Evolutionary conservation across 2,329 filamentous ascomycete genomes (phyloP), one percentile per base, ranked within the genome.

Genomic region (Aspergillus japonicus): DNA sequence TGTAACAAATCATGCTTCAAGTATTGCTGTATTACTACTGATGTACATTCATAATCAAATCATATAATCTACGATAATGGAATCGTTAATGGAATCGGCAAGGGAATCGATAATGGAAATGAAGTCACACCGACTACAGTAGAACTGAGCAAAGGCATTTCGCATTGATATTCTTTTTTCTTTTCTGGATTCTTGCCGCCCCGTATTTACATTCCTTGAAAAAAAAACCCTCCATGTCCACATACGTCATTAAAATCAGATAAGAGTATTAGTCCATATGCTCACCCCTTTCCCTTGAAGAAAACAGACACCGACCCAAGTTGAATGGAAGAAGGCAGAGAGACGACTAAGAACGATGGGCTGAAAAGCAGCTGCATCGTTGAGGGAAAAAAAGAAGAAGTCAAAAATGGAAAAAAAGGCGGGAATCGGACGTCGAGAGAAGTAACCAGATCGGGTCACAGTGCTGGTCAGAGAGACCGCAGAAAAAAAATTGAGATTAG

Each of bases 201-300:
- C 39, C 64, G 65, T 71, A 74, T 73, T 71, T 74, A 73, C 71
- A 74, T 69, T 68, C 68, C 69, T 67, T 61, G 62, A 64, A 6
- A 64, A 8, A 29, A 23, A 23, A 23, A 23, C 23, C 2, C 23
- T 62, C 64, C 66, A 63, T 67, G 63, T 66, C 66, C 67, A 66
- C 68, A 68, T 73, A 68, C 69, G 71, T 72, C 67, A 75, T 74
- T 74, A 74, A 68, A 71, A 65, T 64, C 63, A 64, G 64, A 64
- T 66, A 67, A 29, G 60, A 64, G 65, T 65, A 69, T 69, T 68
- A 68, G 64, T 66, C 66, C 62, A 62, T 64, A 61, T 62, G 47
- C 60, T 65, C 66, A 60, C 61, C 64, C 35, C 65, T 35, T 60
- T 62, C 62, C 53, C 62, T 52, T 62, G 56, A 48, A 64, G 56